Conservation (phyloP, 2,329 filamentous ascomycete species). For the Trichoderma oligosporum region DNA sequence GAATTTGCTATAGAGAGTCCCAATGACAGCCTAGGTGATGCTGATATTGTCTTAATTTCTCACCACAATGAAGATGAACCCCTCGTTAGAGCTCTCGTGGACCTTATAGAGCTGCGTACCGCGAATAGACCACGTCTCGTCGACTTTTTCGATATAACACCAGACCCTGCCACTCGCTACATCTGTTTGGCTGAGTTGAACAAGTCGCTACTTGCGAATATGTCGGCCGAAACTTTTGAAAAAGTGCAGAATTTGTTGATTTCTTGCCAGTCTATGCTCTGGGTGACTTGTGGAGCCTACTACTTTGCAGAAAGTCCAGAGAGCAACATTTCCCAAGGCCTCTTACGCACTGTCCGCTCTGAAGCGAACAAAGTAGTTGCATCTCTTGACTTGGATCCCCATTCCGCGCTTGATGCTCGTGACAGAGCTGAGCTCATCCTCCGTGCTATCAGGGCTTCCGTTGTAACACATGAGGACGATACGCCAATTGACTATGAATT, state of each 20-base stretch:
- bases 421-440: slow-evolving; percentile 35
- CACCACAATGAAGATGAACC: slow-evolving; percentile 22
- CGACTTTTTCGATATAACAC: slow-evolving; percentile 22
- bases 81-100: slow-evolving; percentile 23
- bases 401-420: slow-evolving; percentile 29
- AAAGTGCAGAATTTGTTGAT: slow-evolving; percentile 37
- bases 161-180: slow-evolving; percentile 25
- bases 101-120: slow-evolving; percentile 25
- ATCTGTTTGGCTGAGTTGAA: slow-evolving; percentile 46
- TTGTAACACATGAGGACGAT: slow-evolving; percentile 22
- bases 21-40: slow-evolving; percentile 13
- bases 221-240: slow-evolving; percentile 38
- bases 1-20: background rate
- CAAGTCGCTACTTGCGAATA: slow-evolving; percentile 39
- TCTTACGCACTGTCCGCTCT: slow-evolving; percentile 45
- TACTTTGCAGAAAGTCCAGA: slow-evolving; percentile 35
- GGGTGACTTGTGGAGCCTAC: slow-evolving; percentile 41
- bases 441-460: slow-evolving; percentile 24
- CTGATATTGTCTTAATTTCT: slow-evolving; percentile 27
- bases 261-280: slow-evolving; percentile 35
- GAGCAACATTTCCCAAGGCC: slow-evolving; percentile 44
- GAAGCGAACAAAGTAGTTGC: slow-evolving; percentile 44
- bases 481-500: slow-evolving; percentile 30
- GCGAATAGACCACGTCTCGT: slow-evolving; percentile 23
- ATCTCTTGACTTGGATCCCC: slow-evolving; percentile 44